These are phyloP conservation scores for Tubosaeta sp. DNA, from an alignment of 768 basidiomycete genomes.

Conservation along the genomic window DNA sequence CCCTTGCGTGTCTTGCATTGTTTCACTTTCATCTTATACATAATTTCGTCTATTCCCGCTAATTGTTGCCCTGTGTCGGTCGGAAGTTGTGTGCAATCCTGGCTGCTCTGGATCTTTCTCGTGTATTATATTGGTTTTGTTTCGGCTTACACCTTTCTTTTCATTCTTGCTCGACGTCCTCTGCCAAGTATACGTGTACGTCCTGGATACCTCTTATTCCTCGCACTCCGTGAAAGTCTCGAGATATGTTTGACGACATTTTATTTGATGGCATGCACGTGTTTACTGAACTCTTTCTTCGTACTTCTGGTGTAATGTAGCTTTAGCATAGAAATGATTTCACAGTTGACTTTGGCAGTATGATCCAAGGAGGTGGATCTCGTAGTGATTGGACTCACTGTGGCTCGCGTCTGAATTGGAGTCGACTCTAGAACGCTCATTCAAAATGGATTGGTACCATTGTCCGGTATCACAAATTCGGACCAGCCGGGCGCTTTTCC, in stretches of 20 bases:
- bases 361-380: too few species aligned
- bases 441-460: too few species aligned
- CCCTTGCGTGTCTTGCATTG: background rate
- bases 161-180: background rate
- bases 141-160: background rate
- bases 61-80: background rate
- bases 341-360: background rate
- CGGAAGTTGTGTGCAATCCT: background rate
- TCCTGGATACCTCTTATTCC: background rate
- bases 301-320: background rate
- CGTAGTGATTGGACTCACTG: too few species aligned
- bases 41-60: background rate
- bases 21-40: background rate
- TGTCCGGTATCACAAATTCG: too few species aligned
- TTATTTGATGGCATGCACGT: background rate
- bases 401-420: too few species aligned
- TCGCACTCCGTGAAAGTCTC: background rate
- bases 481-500: too few species aligned
- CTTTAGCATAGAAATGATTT: background rate
- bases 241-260: background rate
- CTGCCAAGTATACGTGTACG: background rate
- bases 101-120: conserved; percentile 3
- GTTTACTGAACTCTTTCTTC: background rate
- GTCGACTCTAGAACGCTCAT: too few species aligned
- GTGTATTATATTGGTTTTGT: conserved; percentile 12